Percentiles rank a stretch among this genome's conserved stretches.
phyloP scores from a whole-genome alignment of 139 green algal species.

The Volvox reticuliferus region DNA sequence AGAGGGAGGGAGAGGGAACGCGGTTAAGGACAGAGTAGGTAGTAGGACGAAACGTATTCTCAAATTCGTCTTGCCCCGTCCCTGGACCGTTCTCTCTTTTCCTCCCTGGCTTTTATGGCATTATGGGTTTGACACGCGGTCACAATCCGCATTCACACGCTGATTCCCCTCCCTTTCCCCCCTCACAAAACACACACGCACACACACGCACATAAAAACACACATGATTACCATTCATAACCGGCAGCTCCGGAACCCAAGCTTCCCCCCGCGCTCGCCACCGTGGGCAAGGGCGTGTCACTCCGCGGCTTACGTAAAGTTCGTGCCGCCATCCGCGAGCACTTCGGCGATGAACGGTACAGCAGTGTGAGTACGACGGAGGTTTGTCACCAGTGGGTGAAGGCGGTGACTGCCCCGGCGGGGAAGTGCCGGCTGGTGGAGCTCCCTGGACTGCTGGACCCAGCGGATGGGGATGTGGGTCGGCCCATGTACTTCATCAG shows the following conservation, averaged over 20 bases:
- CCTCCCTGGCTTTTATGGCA: too few relatives aligned
- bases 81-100: too few relatives aligned
- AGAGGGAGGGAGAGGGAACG: too few relatives aligned
- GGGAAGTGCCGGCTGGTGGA: constrained; percentile 31
- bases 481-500: constrained; percentile 34
- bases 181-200: neutral
- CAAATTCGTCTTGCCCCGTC: too few relatives aligned
- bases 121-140: too few relatives aligned
- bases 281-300: constrained; percentile 17
- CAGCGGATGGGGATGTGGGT: constrained; percentile 10
- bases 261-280: neutral
- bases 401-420: neutral
- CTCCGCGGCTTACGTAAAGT: constrained; percentile 13
- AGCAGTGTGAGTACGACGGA: neutral
- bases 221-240: neutral
- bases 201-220: too few relatives aligned
- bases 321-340: neutral
- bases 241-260: neutral
- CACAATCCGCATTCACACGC: too few relatives aligned
- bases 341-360: constrained; percentile 12
- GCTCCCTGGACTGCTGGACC: constrained; percentile 28
- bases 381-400: constrained; percentile 16
- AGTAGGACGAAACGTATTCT: too few relatives aligned
- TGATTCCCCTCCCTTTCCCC: neutral
- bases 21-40: too few relatives aligned